Percentiles rank a stretch among this genome's conserved stretches.
phyloP scores from a whole-genome alignment of 768 basidiomycete genomes.

The Leccinellum albellum region DNA sequence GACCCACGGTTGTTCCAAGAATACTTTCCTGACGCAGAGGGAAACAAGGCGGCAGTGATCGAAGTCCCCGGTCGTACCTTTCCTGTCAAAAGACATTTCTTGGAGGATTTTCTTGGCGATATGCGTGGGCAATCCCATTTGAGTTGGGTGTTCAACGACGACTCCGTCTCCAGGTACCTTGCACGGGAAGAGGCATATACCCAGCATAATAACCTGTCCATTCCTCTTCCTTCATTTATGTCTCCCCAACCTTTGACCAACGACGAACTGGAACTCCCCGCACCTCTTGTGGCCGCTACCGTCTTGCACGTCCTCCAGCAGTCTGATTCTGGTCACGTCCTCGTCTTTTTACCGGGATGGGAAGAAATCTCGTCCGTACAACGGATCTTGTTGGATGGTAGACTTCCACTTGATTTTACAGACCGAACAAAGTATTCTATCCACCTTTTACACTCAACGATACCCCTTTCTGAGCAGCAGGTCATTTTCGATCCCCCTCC shows the following conservation, averaged over 20 bases:
- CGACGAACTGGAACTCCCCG: slow-evolving; percentile 74
- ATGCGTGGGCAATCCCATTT: slow-evolving; percentile 39
- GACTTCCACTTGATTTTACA: slow-evolving; percentile 57
- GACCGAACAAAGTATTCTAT: slow-evolving; percentile 58
- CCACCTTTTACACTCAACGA: slow-evolving; percentile 84
- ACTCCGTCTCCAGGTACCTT: slow-evolving; percentile 68
- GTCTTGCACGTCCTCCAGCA: slow-evolving; percentile 71
- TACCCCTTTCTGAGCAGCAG: slow-evolving; percentile 87
- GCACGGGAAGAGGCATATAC: slow-evolving; percentile 47
- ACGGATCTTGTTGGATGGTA: slow-evolving; percentile 50
- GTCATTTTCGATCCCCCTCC: slow-evolving; percentile 83
- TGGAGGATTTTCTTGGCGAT: slow-evolving; percentile 70
- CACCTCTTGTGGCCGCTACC: slow-evolving; percentile 74
- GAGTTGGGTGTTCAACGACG: slow-evolving; percentile 68
- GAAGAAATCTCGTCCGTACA: slow-evolving; percentile 82
- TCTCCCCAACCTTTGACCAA: slow-evolving; percentile 18
- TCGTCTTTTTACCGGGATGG: slow-evolving; percentile 92
- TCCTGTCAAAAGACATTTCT: slow-evolving; percentile 77
- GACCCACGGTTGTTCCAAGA: slow-evolving; percentile 84
- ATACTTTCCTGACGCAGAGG: slow-evolving; percentile 71
- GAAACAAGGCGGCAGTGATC: slow-evolving; percentile 61
- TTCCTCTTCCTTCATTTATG: slow-evolving; percentile 3
- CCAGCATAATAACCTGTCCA: not conserved
- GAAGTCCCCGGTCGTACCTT: slow-evolving; percentile 90
- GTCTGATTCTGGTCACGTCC: slow-evolving; percentile 79